Evolutionary conservation across 1,284 basidiomycete genomes (phyloP).

Genomic region (Sutorius eximius): DNA sequence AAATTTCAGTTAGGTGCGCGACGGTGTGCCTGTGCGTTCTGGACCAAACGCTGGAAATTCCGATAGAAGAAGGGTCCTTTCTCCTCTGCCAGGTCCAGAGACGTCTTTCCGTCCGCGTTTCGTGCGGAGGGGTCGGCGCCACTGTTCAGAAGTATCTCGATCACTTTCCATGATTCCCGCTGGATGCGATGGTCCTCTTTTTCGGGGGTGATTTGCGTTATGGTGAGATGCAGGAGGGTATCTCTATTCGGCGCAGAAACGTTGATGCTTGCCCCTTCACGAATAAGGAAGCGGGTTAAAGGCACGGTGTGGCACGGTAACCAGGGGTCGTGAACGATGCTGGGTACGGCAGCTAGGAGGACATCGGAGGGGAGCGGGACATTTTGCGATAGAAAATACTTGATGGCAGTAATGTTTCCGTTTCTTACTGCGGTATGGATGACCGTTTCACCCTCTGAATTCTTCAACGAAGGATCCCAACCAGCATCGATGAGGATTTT

Average conservation of each 20-base stretch:
- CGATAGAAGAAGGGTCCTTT: background rate
- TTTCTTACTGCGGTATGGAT: background rate
- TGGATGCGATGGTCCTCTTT: too few species aligned
- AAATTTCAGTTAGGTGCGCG: background rate
- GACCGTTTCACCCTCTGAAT: background rate
- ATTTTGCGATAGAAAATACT: slow-evolving; percentile 1
- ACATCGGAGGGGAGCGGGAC: slow-evolving; percentile 1
- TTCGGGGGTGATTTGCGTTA: too few species aligned
- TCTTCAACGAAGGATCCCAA: background rate
- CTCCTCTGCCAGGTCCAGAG: slow-evolving; percentile 1
- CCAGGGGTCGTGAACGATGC: too few species aligned
- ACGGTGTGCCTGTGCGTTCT: background rate
- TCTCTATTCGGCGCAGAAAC: background rate
- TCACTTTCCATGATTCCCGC: background rate
- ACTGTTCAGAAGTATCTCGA: background rate
- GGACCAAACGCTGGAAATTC: slow-evolving; percentile 4
- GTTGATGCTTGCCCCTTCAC: background rate
- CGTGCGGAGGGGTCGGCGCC: background rate
- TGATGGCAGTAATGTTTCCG: background rate
- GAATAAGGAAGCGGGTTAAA: background rate
- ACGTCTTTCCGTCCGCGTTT: background rate
- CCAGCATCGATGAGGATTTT: background rate
- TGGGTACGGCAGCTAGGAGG: background rate
- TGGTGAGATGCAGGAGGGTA: background rate
- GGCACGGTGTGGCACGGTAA: rapidly evolving